Percentiles rank a stretch among this genome's conserved stretches.
Evolutionary conservation across 768 basidiomycete species (phyloP).

Genomic region (Cantharellus cinnabarinus): DNA sequence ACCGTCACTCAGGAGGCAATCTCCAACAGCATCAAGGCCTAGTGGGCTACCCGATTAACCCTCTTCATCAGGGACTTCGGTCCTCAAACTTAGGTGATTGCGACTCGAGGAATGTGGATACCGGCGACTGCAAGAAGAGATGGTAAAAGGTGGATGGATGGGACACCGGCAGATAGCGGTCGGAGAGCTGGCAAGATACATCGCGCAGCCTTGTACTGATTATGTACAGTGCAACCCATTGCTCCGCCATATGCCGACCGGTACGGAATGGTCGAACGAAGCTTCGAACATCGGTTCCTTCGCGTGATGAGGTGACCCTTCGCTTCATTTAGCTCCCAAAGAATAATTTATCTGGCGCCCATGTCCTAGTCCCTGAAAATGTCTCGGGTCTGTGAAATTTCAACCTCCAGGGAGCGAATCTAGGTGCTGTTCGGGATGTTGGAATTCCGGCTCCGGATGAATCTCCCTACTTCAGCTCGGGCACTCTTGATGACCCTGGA

Average conservation of each 20-base stretch:
- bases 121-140: too few relatives aligned
- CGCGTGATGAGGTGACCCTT: constrained; percentile 24
- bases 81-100: too few relatives aligned
- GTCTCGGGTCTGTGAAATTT: constrained; percentile 26
- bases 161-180: too few relatives aligned
- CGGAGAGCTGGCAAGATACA: too few relatives aligned
- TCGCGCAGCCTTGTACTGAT: too few relatives aligned
- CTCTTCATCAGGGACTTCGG: too few relatives aligned
- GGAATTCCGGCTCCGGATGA: constrained; percentile 26
- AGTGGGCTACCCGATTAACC: too few relatives aligned
- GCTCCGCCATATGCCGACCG: constrained; percentile 21
- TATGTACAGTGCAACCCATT: constrained; percentile 18
- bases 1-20: too few relatives aligned
- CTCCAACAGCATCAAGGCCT: too few relatives aligned
- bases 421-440: constrained; percentile 30
- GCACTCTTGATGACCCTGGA: constrained; percentile 30
- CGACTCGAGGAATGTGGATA: too few relatives aligned
- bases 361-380: constrained; percentile 26
- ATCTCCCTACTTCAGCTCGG: constrained; percentile 31
- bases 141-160: too few relatives aligned
- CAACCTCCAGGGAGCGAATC: constrained; percentile 21
- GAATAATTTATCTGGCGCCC: constrained; percentile 34
- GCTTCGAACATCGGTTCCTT: constrained; percentile 26
- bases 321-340: constrained; percentile 26
- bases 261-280: constrained; percentile 12